Evolutionary conservation across 805 yeast genomes (phyloP).

Genomic region (Candida nemodendra): DNA sequence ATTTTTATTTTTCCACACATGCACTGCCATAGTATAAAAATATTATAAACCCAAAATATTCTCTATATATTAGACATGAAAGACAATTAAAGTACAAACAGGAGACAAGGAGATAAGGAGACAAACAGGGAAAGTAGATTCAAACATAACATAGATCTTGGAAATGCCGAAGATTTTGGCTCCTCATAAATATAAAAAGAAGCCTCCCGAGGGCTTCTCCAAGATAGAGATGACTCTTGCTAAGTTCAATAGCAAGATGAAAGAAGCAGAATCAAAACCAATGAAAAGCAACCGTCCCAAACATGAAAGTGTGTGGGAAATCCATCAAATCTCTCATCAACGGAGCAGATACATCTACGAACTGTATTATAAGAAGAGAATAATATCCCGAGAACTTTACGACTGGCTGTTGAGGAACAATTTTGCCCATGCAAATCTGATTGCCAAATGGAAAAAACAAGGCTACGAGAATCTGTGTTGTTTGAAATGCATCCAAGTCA

Average conservation of each 20-base stretch:
- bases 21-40: no score
- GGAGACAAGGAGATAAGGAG: background rate
- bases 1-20: no score
- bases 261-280: constrained; percentile 46
- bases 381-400: constrained; percentile 66
- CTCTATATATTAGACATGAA: no score
- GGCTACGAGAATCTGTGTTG: constrained; percentile 91
- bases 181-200: constrained; percentile 35
- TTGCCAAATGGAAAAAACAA: constrained; percentile 60
- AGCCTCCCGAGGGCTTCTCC: constrained; percentile 73
- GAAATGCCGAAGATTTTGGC: constrained; percentile 44
- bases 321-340: constrained; percentile 69
- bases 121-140: background rate
- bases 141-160: no score
- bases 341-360: constrained; percentile 74
- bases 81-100: constrained; percentile 5
- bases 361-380: constrained; percentile 65
- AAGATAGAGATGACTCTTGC: constrained; percentile 64
- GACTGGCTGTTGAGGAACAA: constrained; percentile 69
- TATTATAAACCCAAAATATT: no score
- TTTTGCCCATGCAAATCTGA: constrained; percentile 64
- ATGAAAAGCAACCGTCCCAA: constrained; percentile 46
- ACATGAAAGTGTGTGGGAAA: constrained; percentile 65
- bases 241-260: constrained; percentile 57
- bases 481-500: constrained; percentile 65